phyloP scores from a whole-genome alignment of 2,329 filamentous ascomycete species.

The Neopestalotiopsis sp. region DNA sequence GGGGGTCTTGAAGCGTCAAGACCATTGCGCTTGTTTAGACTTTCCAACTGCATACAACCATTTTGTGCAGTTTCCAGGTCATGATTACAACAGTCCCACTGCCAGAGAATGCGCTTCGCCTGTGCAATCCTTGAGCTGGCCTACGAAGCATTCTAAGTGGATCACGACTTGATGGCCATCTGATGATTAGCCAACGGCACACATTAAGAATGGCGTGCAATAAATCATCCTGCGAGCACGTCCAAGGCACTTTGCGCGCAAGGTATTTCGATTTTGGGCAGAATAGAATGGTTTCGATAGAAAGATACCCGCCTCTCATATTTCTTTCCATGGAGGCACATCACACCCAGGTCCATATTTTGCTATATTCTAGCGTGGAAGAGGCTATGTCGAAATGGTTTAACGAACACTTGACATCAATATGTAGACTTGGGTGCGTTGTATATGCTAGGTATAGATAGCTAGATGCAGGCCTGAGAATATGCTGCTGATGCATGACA shows the following conservation, averaged over 20 bases:
- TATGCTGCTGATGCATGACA: background rate
- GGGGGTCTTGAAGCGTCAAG: too few species aligned
- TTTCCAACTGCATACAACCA: too few species aligned
- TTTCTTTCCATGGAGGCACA: background rate
- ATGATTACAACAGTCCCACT: too few species aligned
- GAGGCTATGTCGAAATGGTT: too few species aligned
- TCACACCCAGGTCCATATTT: background rate
- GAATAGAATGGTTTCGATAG: conserved; percentile 3
- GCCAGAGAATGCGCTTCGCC: too few species aligned
- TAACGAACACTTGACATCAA: too few species aligned
- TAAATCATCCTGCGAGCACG: background rate
- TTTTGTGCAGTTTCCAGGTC: too few species aligned
- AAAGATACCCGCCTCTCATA: conserved; percentile 1
- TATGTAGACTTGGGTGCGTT: too few species aligned
- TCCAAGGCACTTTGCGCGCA: background rate
- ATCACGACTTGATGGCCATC: too few species aligned
- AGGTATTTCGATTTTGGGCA: background rate
- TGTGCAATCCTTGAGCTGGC: too few species aligned
- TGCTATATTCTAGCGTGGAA: too few species aligned
- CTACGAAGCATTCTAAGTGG: too few species aligned
- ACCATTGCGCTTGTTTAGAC: background rate
- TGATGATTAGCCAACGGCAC: background rate
- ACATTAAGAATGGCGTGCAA: background rate
- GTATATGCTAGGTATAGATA: background rate
- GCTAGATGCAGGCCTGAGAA: background rate